These are phyloP conservation scores for Scheffersomyces spartinae DNA, from an alignment of 805 yeast genomes.

Conservation along the genomic window DNA sequence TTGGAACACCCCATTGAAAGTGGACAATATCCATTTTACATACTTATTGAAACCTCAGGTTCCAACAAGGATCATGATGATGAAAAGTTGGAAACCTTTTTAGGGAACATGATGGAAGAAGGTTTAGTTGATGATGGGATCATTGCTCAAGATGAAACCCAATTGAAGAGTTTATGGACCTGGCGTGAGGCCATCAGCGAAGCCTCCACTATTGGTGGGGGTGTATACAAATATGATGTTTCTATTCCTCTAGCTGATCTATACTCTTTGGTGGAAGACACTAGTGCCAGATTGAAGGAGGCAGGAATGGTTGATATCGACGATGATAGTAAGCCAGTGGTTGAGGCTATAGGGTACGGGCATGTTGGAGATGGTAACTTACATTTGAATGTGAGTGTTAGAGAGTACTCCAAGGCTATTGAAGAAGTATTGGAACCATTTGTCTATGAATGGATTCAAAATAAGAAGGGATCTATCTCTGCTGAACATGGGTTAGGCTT, in stretches of 20 bases:
- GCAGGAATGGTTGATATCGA: constrained; percentile 48
- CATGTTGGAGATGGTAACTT: constrained; percentile 96
- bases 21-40: constrained; percentile 72
- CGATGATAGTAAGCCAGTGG: constrained; percentile 63
- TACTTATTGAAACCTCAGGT: constrained; percentile 92
- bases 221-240: constrained; percentile 95
- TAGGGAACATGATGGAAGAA: constrained; percentile 75
- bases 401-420: constrained; percentile 68
- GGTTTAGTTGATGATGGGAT: constrained; percentile 88
- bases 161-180: constrained; percentile 71
- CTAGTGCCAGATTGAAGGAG: constrained; percentile 46
- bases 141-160: constrained; percentile 91
- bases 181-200: constrained; percentile 96
- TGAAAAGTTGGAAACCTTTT: constrained; percentile 73
- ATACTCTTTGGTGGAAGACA: constrained; percentile 74
- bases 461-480: constrained; percentile 73
- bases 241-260: constrained; percentile 76
- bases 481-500: constrained; percentile 98
- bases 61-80: constrained; percentile 90
- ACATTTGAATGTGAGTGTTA: constrained; percentile 85
- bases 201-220: constrained; percentile 76
- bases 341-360: constrained; percentile 92
- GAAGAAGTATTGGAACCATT: constrained; percentile 85
- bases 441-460: constrained; percentile 81
- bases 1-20: constrained; percentile 68